These are phyloP conservation scores for Colletotrichum tabaci DNA, from an alignment of 2,329 filamentous ascomycete genomes.

Conservation along the genomic window DNA sequence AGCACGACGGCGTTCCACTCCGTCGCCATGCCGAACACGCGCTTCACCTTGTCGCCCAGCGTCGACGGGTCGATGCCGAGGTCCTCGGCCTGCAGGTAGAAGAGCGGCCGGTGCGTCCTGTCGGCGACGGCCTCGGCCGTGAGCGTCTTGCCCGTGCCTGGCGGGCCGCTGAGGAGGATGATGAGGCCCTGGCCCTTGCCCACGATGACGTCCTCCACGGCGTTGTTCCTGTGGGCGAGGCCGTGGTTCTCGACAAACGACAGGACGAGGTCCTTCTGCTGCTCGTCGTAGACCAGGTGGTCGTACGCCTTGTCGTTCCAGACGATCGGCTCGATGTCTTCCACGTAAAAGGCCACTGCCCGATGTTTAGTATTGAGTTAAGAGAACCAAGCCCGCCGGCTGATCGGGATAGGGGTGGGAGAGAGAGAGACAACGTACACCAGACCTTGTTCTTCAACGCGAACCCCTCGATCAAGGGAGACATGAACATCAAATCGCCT, in stretches of 20 bases:
- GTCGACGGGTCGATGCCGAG: conserved; percentile 60
- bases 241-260: conserved; percentile 64
- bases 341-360: conserved; percentile 53
- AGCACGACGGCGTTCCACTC: conserved; percentile 67
- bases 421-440: conserved; percentile 50
- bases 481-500: conserved; percentile 58
- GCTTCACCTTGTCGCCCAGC: conserved; percentile 63
- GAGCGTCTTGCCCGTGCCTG: conserved; percentile 63
- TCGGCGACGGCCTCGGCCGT: conserved; percentile 62
- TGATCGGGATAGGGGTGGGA: too few relatives aligned
- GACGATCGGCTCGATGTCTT: conserved; percentile 57
- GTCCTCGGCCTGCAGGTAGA: conserved; percentile 62
- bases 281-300: conserved; percentile 62
- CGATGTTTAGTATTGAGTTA: not conserved
- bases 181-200: conserved; percentile 62
- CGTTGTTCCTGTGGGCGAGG: conserved; percentile 26
- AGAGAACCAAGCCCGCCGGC: too few relatives aligned
- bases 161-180: conserved; percentile 61
- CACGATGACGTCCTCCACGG: conserved; percentile 58
- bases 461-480: conserved; percentile 59
- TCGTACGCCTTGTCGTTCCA: conserved; percentile 64
- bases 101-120: conserved; percentile 59
- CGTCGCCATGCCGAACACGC: conserved; percentile 62
- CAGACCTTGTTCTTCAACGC: conserved; percentile 63
- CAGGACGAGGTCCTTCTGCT: conserved; percentile 63